A percentile compares a stretch with the other conserved stretches of the same genome.
phyloP scores from a whole-genome alignment of 805 yeast genomes.

The Soucietia sequanensis region DNA sequence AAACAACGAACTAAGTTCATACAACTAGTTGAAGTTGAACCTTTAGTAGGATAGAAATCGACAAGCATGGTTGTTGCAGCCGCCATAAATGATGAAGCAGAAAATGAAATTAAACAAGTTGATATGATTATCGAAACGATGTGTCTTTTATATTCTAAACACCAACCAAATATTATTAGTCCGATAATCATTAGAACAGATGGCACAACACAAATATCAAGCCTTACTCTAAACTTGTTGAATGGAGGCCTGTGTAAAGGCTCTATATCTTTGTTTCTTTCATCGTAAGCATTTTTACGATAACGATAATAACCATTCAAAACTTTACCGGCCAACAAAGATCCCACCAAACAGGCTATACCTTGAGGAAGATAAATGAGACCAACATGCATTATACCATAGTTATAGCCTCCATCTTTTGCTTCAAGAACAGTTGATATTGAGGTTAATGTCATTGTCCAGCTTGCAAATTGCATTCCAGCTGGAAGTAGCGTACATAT shows the following conservation, averaged over 20 bases:
- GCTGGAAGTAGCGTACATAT: slow-evolving; percentile 51
- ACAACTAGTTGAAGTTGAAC: slow-evolving; percentile 74
- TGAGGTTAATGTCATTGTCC: slow-evolving; percentile 70
- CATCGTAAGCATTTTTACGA: slow-evolving; percentile 18
- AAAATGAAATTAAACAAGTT: slow-evolving; percentile 55
- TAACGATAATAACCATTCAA: slow-evolving; percentile 51
- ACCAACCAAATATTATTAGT: slow-evolving; percentile 65
- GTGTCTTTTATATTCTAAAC: slow-evolving; percentile 47
- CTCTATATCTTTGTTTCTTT: slow-evolving; percentile 19
- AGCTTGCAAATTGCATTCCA: slow-evolving; percentile 62
- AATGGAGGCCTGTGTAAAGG: slow-evolving; percentile 39
- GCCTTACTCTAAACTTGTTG: slow-evolving; percentile 55
- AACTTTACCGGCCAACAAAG: slow-evolving; percentile 55
- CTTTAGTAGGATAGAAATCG: slow-evolving; percentile 68
- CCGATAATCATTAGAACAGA: slow-evolving; percentile 39
- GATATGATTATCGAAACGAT: slow-evolving; percentile 58
- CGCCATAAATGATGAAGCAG: slow-evolving; percentile 58
- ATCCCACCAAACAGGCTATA: slow-evolving; percentile 58
- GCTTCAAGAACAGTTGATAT: slow-evolving; percentile 54
- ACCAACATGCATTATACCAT: slow-evolving; percentile 60
- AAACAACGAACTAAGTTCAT: slow-evolving; percentile 72
- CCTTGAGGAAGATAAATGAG: slow-evolving; percentile 76
- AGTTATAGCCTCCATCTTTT: slow-evolving; percentile 46
- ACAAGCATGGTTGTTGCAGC: slow-evolving; percentile 65
- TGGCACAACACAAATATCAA: slow-evolving; percentile 34